Conservation (phyloP, 352 stramenopile species). For the Phytopythium vexans region DNA sequence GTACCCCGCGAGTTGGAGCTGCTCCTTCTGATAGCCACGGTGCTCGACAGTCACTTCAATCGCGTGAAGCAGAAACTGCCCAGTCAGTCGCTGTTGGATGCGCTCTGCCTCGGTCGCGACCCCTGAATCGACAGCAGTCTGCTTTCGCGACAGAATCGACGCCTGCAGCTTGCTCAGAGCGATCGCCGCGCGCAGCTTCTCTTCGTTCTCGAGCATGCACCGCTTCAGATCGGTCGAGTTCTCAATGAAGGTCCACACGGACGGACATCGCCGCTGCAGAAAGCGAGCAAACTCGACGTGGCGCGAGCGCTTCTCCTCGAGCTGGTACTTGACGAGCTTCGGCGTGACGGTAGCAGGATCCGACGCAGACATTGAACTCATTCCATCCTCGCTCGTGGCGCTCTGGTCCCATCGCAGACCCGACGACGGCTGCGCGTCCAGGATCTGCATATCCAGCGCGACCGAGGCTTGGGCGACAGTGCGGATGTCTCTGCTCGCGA, state of each 20-base stretch:
- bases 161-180: constrained; percentile 75
- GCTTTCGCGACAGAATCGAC: constrained; percentile 33
- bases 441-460: constrained; percentile 59
- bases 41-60: constrained; percentile 73
- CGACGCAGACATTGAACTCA: constrained; percentile 5
- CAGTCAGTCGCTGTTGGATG: constrained; percentile 40
- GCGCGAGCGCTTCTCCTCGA: constrained; percentile 73
- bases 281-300: constrained; percentile 66
- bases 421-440: constrained; percentile 78
- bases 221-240: constrained; percentile 46
- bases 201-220: constrained; percentile 62
- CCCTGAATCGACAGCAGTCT: constrained; percentile 1
- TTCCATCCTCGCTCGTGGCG: constrained; percentile 20
- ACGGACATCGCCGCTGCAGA: constrained; percentile 51
- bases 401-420: constrained; percentile 75
- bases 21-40: constrained; percentile 73
- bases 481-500: constrained; percentile 37
- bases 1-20: constrained; percentile 78
- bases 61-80: constrained; percentile 64
- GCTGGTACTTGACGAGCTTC: constrained; percentile 82
- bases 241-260: constrained; percentile 61
- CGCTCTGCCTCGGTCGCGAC: constrained; percentile 16
- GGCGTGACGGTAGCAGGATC: constrained; percentile 53
- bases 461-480: constrained; percentile 59
- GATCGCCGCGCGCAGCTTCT: constrained; percentile 74